Conservation (phyloP, 306 rosid species). For the Rubus parviflorus region DNA sequence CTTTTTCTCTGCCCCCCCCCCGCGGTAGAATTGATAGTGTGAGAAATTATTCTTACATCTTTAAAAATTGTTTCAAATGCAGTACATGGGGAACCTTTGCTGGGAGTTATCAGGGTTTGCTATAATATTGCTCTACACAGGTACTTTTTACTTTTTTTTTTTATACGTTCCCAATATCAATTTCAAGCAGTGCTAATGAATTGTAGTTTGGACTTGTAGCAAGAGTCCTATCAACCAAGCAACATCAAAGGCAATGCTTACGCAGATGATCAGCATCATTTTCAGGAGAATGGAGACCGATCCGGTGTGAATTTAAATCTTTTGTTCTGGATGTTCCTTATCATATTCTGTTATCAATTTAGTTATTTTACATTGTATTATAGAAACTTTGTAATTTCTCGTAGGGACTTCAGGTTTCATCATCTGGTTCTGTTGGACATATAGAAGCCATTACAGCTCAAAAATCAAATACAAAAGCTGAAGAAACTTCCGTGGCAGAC, state of each 20-base stretch:
- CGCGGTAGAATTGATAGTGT: conserved; percentile 9
- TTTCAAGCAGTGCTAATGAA: conserved; percentile 32
- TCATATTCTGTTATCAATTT: conserved; percentile 14
- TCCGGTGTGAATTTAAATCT: conserved; percentile 50
- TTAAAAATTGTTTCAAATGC: conserved; percentile 31
- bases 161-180: conserved; percentile 21
- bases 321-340: conserved; percentile 18
- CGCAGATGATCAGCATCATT: conserved; percentile 91
- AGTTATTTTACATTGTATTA: not conserved
- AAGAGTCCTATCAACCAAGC: conserved; percentile 99
- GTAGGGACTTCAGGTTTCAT: conserved; percentile 50
- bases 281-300: conserved; percentile 97
- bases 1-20: not conserved
- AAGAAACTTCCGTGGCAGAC: conserved; percentile 52
- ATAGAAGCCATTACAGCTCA: conserved; percentile 53
- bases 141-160: conserved; percentile 43
- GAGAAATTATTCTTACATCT: conserved; percentile 13
- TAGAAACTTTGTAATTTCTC: conserved; percentile 24
- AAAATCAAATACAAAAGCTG: conserved; percentile 47
- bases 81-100: conserved; percentile 95
- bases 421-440: conserved; percentile 57
- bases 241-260: conserved; percentile 99
- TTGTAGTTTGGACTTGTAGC: conserved; percentile 53
- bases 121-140: conserved; percentile 98
- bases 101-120: conserved; percentile 96